Evolutionary conservation across 2,329 filamentous ascomycete genomes (phyloP), one percentile per base, ranked within the genome.

Genomic region (Ophiostoma himal-ulmi): DNA sequence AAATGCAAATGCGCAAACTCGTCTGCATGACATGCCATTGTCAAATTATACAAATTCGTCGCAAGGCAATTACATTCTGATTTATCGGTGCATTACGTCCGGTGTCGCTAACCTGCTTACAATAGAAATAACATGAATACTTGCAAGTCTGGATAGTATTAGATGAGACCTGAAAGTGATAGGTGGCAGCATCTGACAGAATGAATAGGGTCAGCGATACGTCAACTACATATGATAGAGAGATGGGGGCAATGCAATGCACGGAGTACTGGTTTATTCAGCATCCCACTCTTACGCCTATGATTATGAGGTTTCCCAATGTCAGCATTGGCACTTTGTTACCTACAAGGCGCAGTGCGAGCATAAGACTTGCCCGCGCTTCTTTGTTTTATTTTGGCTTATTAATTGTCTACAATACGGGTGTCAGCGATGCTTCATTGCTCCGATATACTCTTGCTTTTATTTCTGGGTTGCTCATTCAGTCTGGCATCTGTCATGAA

Each of bases 191-290:
- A 26, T 22, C 13, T 57, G 52, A 57, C 52, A 57, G 22, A 57
- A 57, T 57, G 17, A 57, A 57, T 13, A 57, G 52, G 52, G 52
- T 57, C 52, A 57, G 26, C 22, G 52, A 26, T 26, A 57, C 30
- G 52, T 10, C 37, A 39, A 10, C 2, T 13, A 39, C 13, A 26
- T 26, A 57, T 26, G 52, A 57, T 57, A 57, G 26, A 57, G 52
- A 57, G 10, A 57, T 57, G 52, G 52, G 52, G 52, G 52, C 52
- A 57, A 57, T 26, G 52, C 52, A 30, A 57, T 57, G 52, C 52
- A 57, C 52, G 52, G 52, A 26, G 52, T n/a, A 57, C 52, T 26
- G 52, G 26, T 2, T 26, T 57, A 22, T 57, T n/a, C 52, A 57
- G 52, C 52, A 57, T 57, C 52, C 52, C 52, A 57, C 52, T 14